These are phyloP conservation scores for Pseudogymnoascus sp. DNA, from an alignment of 2,329 filamentous ascomycete genomes.

Conservation along the genomic window DNA sequence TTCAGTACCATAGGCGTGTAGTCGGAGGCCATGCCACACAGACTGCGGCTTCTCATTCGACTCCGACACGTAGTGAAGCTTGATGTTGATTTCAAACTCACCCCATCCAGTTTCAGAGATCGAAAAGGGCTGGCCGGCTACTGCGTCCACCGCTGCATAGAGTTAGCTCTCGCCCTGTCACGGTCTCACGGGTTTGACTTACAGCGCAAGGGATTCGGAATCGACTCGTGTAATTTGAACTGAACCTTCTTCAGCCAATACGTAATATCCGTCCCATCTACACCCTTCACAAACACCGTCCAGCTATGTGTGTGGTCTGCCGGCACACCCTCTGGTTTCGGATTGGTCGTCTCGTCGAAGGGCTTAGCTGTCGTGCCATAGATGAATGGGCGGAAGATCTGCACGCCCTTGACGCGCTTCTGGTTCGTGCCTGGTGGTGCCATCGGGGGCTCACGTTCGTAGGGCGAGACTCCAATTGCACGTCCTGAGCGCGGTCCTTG, in stretches of 20 bases:
- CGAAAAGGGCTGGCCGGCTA: constrained; percentile 61
- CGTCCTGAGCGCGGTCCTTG: constrained; percentile 3
- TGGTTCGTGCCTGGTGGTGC: constrained; percentile 44
- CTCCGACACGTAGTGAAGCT: constrained; percentile 85
- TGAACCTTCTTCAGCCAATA: constrained; percentile 96
- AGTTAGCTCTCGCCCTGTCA: neutral
- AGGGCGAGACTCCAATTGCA: constrained; percentile 2
- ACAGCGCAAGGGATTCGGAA: constrained; percentile 81
- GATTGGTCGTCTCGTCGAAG: constrained; percentile 69
- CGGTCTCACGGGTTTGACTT: constrained; percentile 22
- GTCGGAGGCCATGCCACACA: constrained; percentile 83
- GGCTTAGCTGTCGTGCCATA: constrained; percentile 73
- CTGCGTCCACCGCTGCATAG: constrained; percentile 56
- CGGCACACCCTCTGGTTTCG: constrained; percentile 66
- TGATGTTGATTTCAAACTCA: constrained; percentile 93
- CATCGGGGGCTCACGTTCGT: constrained; percentile 33
- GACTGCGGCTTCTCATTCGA: constrained; percentile 90
- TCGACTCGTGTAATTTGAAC: constrained; percentile 97
- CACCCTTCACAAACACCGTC: constrained; percentile 86
- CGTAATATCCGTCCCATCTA: constrained; percentile 83
- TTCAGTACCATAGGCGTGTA: constrained; percentile 85
- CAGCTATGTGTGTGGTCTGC: constrained; percentile 94
- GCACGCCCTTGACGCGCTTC: constrained; percentile 56
- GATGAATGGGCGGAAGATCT: constrained; percentile 58
- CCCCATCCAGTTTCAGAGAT: constrained; percentile 95